Evolutionary conservation across 202 grass and related monocot genomes (phyloP), one percentile per base, ranked within the genome.

Genomic region (Panicum virgatum): DNA sequence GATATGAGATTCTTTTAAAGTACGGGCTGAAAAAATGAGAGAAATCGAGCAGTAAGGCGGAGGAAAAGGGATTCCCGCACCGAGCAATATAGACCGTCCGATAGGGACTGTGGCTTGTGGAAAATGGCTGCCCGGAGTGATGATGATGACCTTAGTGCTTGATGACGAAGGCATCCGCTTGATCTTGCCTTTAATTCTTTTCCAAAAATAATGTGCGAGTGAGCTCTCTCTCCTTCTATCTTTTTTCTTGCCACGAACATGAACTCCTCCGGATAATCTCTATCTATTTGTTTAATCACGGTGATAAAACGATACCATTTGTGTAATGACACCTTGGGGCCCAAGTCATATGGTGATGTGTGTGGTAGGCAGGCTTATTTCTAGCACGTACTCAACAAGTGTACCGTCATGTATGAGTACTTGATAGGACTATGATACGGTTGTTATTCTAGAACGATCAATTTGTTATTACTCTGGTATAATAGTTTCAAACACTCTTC

Each of bases 141-240:
- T 75, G 80, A 90, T 7, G 46, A 69, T 9, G 83, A 90, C 88
- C 3, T 54, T 80, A 68, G 79, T 90, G 84, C 80, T 80, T 15
- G 53, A 64, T 83, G 87, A 82, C n/a, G 75, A 75, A 23, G 44
- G 14, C 10, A 4, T 7, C 19, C 2, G 20, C 40, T 81, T 81
- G 10, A 65, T 73, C 29, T 46, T 48, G 20, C 45, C 22, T 46
- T 81, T n/a, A n/a, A n/a, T n/a, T 80, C 29, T 59, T 73, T 73
- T 37, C 25, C 6, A 10, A 27, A 84, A 84, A 60, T 59, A 84
- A 26, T 39, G 18, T 0, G 32, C 32, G 20, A 27, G n/a, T 46
- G 40, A 54, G 4, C 13, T 82, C 34, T 73, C 77, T 56, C 11
- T 12, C n/a, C n/a, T 0, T 20, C 8, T 76, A 14, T 43, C 25